Evolutionary conservation across 2,329 filamentous ascomycete genomes (phyloP).

Genomic region (Ilyonectria destructans): DNA sequence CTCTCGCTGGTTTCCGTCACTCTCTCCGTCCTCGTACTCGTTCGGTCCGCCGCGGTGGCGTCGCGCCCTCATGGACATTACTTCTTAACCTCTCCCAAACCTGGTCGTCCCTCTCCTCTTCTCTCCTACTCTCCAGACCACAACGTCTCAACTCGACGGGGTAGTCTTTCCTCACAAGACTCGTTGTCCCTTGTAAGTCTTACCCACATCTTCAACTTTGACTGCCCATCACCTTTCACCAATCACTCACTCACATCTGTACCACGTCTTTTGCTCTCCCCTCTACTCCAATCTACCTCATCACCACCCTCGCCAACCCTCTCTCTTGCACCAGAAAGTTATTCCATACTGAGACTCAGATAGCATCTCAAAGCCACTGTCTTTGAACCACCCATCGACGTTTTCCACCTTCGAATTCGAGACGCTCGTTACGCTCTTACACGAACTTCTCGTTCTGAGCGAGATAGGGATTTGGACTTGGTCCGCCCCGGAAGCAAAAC

Average conservation of each 20-base stretch:
- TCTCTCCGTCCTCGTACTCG: slow-evolving; percentile 36
- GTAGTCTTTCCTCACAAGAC: slow-evolving; percentile 20
- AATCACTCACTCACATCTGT: not conserved
- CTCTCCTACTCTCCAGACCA: slow-evolving; percentile 24
- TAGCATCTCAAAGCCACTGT: slow-evolving; percentile 11
- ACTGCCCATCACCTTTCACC: not conserved
- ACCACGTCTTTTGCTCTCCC: not conserved
- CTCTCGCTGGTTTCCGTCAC: slow-evolving; percentile 33
- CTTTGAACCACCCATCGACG: not conserved
- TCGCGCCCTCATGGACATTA: slow-evolving; percentile 18
- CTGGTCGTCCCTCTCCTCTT: slow-evolving; percentile 26
- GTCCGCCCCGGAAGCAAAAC: not conserved
- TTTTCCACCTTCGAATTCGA: slow-evolving; percentile 1
- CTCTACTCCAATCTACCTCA: not conserved
- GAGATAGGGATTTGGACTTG: slow-evolving; percentile 16
- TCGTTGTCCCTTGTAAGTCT: slow-evolving; percentile 24
- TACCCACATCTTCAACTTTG: not conserved
- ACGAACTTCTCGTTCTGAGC: not conserved
- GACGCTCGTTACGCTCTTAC: slow-evolving; percentile 7
- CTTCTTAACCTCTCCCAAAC: slow-evolving; percentile 35
- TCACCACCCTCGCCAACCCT: not conserved
- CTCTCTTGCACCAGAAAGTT: not conserved
- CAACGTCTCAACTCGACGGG: slow-evolving; percentile 32
- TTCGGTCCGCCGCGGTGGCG: slow-evolving; percentile 37
- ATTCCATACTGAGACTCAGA: not conserved